Evolutionary conservation across 2,329 filamentous ascomycete species (phyloP), one percentile per base, ranked within the genome.

Genomic region (Colletotrichum coccodes): DNA sequence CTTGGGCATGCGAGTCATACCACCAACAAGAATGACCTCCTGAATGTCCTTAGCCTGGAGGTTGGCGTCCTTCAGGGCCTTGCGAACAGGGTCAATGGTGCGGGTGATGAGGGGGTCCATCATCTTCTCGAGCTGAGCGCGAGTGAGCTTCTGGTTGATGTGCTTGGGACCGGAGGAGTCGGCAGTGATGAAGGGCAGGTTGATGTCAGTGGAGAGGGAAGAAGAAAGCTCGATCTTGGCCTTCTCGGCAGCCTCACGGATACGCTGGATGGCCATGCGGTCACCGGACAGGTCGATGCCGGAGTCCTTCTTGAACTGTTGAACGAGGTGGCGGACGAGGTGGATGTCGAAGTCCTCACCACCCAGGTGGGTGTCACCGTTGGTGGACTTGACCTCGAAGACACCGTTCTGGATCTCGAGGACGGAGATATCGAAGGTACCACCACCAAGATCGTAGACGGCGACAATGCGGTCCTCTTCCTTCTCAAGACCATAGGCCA

Each of bases 1-100:
- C 92, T 98, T 98, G 81, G 95, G 95, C 95, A 98, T 98, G 87
- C 95, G 95, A 76, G 95, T 98, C 95, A 98, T 98, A 85, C 95
- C 95, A 91, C 95, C 95, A 64, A 98, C 95, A 49, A 98, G 92
- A 81, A 98, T 97, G 75, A 98, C 94, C 81, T 98, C 95, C 85
- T 98, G 94, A 80, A 98, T 97, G 71, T 98, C 95, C 86, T 94
- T 97, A 76, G 95, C 90, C 82, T 93, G 87, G 53, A 98, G 90
- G 83, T 91, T 91, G 80, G 95, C 95, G 83, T 98, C 95, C 90
- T 98, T 98, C 70, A 98, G 88, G 23, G 95, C 95, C 90, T 97
- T 98, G 84, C 94, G 93, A 75, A 98, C 95, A 71, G 95, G 95
- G 72, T 97, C 95, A 65, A 97, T 88, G 71, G 95, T 98, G 77